These are phyloP conservation scores for Saturnispora galanensis DNA, from an alignment of 805 yeast genomes.

Conservation along the genomic window DNA sequence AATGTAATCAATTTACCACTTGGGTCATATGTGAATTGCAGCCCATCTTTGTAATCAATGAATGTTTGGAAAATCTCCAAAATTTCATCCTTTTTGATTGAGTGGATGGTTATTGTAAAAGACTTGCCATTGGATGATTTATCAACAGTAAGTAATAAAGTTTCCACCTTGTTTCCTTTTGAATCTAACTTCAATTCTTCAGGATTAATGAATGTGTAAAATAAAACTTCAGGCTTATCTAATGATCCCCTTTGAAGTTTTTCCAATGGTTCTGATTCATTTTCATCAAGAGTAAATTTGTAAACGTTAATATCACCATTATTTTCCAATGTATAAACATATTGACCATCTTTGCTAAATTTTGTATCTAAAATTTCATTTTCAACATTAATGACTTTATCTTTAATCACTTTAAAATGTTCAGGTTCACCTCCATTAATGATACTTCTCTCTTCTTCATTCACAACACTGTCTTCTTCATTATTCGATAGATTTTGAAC, in stretches of 20 bases:
- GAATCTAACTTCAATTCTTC: slow-evolving; percentile 18
- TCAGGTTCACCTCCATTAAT: slow-evolving; percentile 23
- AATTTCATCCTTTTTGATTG: slow-evolving; percentile 20
- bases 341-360: slow-evolving; percentile 21
- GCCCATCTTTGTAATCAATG: slow-evolving; percentile 13
- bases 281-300: slow-evolving; percentile 14
- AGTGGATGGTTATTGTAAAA: slow-evolving; percentile 19
- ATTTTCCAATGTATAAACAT: slow-evolving; percentile 23
- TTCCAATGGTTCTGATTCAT: slow-evolving; percentile 8
- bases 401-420: slow-evolving; percentile 26
- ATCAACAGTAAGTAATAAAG: slow-evolving; percentile 18
- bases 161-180: slow-evolving; percentile 15
- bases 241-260: slow-evolving; percentile 9
- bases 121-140: slow-evolving; percentile 11
- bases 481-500: slow-evolving; percentile 2
- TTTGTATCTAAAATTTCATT: slow-evolving; percentile 20
- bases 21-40: slow-evolving; percentile 21
- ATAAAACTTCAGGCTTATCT: slow-evolving; percentile 12
- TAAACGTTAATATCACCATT: slow-evolving; percentile 25
- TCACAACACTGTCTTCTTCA: slow-evolving; percentile 21
- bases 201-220: slow-evolving; percentile 21
- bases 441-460: slow-evolving; percentile 21
- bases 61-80: slow-evolving; percentile 23
- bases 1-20: slow-evolving; percentile 23
- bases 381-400: slow-evolving; percentile 21